These are phyloP conservation scores for Ustilago bromivora DNA, from an alignment of 1,284 basidiomycete genomes.

Conservation along the genomic window DNA sequence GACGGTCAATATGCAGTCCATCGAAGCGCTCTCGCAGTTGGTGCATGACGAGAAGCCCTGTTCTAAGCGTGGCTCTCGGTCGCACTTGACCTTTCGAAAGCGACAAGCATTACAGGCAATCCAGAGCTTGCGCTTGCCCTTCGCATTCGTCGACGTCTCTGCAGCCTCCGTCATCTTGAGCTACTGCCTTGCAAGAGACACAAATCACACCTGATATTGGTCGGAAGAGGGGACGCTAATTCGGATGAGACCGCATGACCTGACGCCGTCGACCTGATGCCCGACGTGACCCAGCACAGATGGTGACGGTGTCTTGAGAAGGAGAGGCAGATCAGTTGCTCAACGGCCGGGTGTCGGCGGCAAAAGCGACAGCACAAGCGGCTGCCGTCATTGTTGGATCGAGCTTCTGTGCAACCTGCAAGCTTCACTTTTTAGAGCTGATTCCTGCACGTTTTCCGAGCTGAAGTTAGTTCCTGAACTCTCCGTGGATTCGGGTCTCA, in stretches of 20 bases:
- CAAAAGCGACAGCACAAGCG: neutral
- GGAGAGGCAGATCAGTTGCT: neutral
- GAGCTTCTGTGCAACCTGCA: neutral
- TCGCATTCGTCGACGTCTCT: slow-evolving; percentile 7
- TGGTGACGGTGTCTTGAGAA: neutral
- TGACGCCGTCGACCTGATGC: neutral
- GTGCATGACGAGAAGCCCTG: slow-evolving; percentile 25
- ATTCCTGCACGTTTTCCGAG: neutral
- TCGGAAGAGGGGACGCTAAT: neutral
- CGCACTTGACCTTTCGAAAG: slow-evolving; percentile 49
- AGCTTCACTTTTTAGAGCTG: neutral
- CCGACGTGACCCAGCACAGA: neutral
- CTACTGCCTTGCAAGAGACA: neutral
- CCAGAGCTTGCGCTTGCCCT: slow-evolving; percentile 40
- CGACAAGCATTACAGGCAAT: slow-evolving; percentile 46
- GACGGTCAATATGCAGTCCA: slow-evolving; percentile 39
- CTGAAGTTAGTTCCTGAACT: neutral
- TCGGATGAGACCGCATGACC: neutral
- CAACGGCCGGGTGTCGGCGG: neutral
- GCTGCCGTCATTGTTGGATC: neutral
- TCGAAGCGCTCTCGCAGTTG: slow-evolving; percentile 25
- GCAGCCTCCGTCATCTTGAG: slow-evolving; percentile 9
- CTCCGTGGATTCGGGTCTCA: neutral
- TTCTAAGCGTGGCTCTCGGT: slow-evolving; percentile 34
- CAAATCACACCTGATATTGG: neutral